A percentile compares a stretch with the other conserved stretches of the same genome.
Evolutionary conservation across 768 basidiomycete species (phyloP).

Genomic region (Russula compacta): DNA sequence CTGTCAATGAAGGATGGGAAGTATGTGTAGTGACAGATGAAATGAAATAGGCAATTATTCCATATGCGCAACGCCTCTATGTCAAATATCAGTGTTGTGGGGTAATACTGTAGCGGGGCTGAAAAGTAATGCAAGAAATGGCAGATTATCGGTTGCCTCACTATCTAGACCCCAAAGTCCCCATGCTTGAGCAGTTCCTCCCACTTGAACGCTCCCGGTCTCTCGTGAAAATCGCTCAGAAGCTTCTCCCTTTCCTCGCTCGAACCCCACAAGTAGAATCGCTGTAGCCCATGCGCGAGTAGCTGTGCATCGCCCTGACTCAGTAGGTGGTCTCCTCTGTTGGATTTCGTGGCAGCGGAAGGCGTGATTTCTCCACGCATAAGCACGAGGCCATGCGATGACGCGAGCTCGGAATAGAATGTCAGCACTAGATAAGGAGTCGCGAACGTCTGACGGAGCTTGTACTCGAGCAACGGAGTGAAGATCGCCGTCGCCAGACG

Average conservation of each 20-base stretch:
- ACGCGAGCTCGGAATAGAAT: slow-evolving; percentile 81
- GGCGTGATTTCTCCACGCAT: slow-evolving; percentile 89
- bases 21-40: neutral
- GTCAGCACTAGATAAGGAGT: slow-evolving; percentile 88
- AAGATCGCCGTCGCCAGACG: slow-evolving; percentile 73
- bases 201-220: slow-evolving; percentile 75
- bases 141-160: neutral
- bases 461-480: slow-evolving; percentile 92
- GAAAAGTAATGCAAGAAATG: neutral
- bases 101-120: neutral
- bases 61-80: neutral
- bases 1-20: neutral
- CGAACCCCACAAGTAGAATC: slow-evolving; percentile 68
- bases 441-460: slow-evolving; percentile 71
- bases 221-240: slow-evolving; percentile 67
- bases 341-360: slow-evolving; percentile 32
- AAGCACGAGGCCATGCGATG: slow-evolving; percentile 73
- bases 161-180: slow-evolving; percentile 8
- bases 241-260: slow-evolving; percentile 39
- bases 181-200: slow-evolving; percentile 57
- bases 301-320: slow-evolving; percentile 78
- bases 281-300: slow-evolving; percentile 71
- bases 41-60: neutral
- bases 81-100: neutral
- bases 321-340: slow-evolving; percentile 44